Percentiles rank a stretch among this genome's conserved stretches.
Evolutionary conservation across 2,329 filamentous ascomycete species (phyloP).

Genomic region (Exophiala lecanii-corni): DNA sequence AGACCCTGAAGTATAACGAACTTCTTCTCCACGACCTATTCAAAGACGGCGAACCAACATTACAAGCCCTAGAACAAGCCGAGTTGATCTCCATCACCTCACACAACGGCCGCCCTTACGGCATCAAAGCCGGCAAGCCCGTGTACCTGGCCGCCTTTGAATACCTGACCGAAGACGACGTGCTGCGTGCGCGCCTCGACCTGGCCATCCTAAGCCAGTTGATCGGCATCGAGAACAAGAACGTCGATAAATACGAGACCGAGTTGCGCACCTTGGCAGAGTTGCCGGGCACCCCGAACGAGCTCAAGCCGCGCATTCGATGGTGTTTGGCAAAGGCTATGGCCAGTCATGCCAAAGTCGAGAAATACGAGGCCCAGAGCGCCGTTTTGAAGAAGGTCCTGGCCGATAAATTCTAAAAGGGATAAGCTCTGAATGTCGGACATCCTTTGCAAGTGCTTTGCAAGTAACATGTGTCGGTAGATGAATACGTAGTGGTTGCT

Average conservation of each 20-base stretch:
- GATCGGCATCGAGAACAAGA: constrained; percentile 66
- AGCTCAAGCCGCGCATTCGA: constrained; percentile 61
- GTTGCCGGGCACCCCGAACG: constrained; percentile 64
- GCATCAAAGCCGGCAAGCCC: constrained; percentile 75
- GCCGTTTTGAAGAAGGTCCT: constrained; percentile 67
- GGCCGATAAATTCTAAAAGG: constrained; percentile 44
- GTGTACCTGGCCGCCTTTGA: constrained; percentile 82
- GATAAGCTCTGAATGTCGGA: not conserved
- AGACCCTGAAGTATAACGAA: constrained; percentile 73
- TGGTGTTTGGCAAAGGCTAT: constrained; percentile 73
- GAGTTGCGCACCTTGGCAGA: constrained; percentile 69
- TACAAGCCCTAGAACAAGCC: constrained; percentile 75
- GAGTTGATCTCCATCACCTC: constrained; percentile 78
- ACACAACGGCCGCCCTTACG: constrained; percentile 69
- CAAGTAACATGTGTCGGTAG: too few species aligned
- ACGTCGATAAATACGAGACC: constrained; percentile 71
- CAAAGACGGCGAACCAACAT: constrained; percentile 66
- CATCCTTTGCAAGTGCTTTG: too few species aligned
- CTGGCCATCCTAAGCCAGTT: constrained; percentile 65
- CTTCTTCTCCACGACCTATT: constrained; percentile 74
- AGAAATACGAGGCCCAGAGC: constrained; percentile 68
- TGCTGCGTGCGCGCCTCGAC: constrained; percentile 69
- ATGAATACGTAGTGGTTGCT: too few species aligned
- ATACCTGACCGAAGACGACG: constrained; percentile 64
- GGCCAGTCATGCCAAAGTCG: constrained; percentile 69